These are phyloP conservation scores for Davidsoniella eucalypti DNA, from an alignment of 2,329 filamentous ascomycete species.

Conservation along the genomic window DNA sequence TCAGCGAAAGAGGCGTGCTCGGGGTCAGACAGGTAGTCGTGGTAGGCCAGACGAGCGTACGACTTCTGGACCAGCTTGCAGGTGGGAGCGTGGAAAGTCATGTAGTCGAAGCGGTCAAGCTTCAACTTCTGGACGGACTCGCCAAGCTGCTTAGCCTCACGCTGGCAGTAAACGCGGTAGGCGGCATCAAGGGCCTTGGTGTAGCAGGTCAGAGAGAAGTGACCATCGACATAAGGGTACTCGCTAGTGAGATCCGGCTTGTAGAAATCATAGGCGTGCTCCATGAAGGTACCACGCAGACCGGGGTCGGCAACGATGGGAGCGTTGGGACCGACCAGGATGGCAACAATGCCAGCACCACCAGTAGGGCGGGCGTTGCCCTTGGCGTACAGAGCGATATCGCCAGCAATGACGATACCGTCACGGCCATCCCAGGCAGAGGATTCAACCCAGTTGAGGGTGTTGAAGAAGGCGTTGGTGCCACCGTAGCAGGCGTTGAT, in stretches of 20 bases:
- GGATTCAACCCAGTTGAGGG: slow-evolving; percentile 72
- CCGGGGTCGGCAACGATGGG: slow-evolving; percentile 64
- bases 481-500: slow-evolving; percentile 78
- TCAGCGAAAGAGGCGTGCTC: slow-evolving; percentile 52
- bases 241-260: slow-evolving; percentile 79
- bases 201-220: slow-evolving; percentile 72
- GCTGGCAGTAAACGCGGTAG: slow-evolving; percentile 66
- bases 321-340: slow-evolving; percentile 64
- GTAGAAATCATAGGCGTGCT: slow-evolving; percentile 80
- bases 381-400: slow-evolving; percentile 77
- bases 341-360: slow-evolving; percentile 62
- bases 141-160: slow-evolving; percentile 43
- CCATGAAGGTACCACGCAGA: slow-evolving; percentile 64
- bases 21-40: slow-evolving; percentile 63
- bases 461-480: slow-evolving; percentile 72
- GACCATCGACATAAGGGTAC: slow-evolving; percentile 72
- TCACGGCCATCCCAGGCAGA: slow-evolving; percentile 75
- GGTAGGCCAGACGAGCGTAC: slow-evolving; percentile 69
- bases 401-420: slow-evolving; percentile 62
- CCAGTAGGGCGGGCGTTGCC: slow-evolving; percentile 67
- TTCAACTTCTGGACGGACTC: slow-evolving; percentile 36
- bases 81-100: slow-evolving; percentile 69
- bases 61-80: slow-evolving; percentile 82
- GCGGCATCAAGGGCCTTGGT: slow-evolving; percentile 63
- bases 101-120: slow-evolving; percentile 69